These are phyloP conservation scores for Colletotrichum endophyticum DNA, from an alignment of 2,329 filamentous ascomycete genomes.

Conservation along the genomic window DNA sequence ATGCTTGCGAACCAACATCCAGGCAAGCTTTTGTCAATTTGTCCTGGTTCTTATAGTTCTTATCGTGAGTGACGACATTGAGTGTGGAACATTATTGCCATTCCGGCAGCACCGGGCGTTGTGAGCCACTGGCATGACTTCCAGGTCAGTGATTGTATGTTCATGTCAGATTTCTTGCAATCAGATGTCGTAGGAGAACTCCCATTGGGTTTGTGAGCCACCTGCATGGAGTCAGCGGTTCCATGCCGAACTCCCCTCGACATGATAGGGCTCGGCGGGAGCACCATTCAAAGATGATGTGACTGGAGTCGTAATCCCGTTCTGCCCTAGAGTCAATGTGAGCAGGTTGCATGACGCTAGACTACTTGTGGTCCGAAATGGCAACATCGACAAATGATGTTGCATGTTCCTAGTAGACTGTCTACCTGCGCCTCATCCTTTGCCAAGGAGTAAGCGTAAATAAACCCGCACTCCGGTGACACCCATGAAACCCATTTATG, in stretches of 20 bases:
- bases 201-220: neutral
- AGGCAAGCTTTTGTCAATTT: neutral
- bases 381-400: neutral
- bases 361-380: conserved; percentile 2
- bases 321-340: conserved; percentile 23
- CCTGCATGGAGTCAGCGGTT: neutral
- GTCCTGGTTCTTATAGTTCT: neutral
- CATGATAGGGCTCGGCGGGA: neutral
- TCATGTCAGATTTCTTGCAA: neutral
- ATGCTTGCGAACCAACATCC: neutral
- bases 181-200: neutral
- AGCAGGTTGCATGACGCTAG: conserved; percentile 40
- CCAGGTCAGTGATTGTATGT: neutral
- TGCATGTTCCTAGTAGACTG: neutral
- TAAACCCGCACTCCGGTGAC: neutral
- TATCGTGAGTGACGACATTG: neutral
- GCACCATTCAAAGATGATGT: neutral
- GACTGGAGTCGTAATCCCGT: neutral
- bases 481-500: neutral
- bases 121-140: neutral
- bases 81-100: neutral
- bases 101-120: neutral
- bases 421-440: neutral
- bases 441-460: neutral
- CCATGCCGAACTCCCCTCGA: neutral